phyloP scores from a whole-genome alignment of 2,329 filamentous ascomycete species.

The Dactylellina drechsleri region DNA sequence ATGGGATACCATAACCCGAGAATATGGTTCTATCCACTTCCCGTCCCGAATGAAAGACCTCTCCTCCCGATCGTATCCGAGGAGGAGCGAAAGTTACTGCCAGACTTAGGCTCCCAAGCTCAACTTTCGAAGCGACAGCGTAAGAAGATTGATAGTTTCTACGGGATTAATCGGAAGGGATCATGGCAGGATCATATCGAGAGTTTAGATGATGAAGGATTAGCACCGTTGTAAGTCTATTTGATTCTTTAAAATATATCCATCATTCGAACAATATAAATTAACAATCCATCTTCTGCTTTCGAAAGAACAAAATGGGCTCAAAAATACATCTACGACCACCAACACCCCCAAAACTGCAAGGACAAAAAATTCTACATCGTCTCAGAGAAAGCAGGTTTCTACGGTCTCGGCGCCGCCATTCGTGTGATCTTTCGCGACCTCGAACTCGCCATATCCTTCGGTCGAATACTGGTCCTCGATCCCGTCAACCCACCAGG shows the following conservation, averaged over 20 bases:
- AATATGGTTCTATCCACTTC: constrained; percentile 27
- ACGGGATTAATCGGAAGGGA: constrained; percentile 40
- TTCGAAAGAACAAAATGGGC: constrained; percentile 47
- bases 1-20: constrained; percentile 35
- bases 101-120: constrained; percentile 9
- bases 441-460: constrained; percentile 31
- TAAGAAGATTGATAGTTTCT: constrained; percentile 32
- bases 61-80: constrained; percentile 17
- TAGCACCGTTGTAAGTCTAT: constrained; percentile 40
- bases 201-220: constrained; percentile 37
- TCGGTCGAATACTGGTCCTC: constrained; percentile 34
- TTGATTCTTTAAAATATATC: too few relatives aligned
- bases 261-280: background rate
- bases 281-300: background rate
- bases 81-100: constrained; percentile 18
- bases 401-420: constrained; percentile 39
- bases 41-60: constrained; percentile 7
- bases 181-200: constrained; percentile 47
- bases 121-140: constrained; percentile 23
- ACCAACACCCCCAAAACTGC: constrained; percentile 40
- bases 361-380: constrained; percentile 50
- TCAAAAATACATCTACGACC: constrained; percentile 47
- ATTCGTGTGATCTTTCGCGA: constrained; percentile 41
- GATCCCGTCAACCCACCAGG: constrained; percentile 37
- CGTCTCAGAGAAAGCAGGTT: constrained; percentile 10